Evolutionary conservation across 2,329 filamentous ascomycete species (phyloP).

Genomic region (Paraconiothyrium sp.): DNA sequence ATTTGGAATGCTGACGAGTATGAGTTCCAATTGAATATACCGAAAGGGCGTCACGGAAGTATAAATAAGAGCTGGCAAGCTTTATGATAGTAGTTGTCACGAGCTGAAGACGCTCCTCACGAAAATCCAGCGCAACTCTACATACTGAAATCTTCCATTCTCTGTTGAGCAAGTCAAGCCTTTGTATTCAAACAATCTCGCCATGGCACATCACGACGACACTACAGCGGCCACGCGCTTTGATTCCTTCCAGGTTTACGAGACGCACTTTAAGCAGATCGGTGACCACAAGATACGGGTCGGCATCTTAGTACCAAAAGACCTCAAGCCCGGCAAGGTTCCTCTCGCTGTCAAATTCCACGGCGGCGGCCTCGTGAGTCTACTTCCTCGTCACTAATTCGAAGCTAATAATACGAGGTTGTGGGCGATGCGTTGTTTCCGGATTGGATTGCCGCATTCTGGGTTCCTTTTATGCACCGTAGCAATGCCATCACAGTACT

Average conservation of each 20-base stretch:
- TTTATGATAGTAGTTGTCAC: not conserved
- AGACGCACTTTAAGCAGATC: conserved; percentile 54
- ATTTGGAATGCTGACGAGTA: not conserved
- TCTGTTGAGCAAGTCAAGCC: not conserved
- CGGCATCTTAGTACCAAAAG: conserved; percentile 53
- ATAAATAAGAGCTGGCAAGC: not conserved
- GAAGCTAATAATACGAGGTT: conserved; percentile 23
- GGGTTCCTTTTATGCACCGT: conserved; percentile 51
- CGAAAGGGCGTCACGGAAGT: not conserved
- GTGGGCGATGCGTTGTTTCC: conserved; percentile 39
- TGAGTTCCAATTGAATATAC: not conserved
- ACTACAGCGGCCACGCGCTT: conserved; percentile 43
- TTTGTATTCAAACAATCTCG: not conserved
- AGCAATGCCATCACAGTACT: conserved; percentile 57
- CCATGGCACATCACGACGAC: conserved; percentile 16
- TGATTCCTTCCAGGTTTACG: conserved; percentile 51
- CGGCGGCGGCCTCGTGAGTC: conserved; percentile 55
- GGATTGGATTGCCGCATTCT: conserved; percentile 41
- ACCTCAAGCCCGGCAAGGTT: conserved; percentile 43
- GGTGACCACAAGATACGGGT: conserved; percentile 48
- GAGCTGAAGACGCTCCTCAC: not conserved
- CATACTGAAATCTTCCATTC: not conserved
- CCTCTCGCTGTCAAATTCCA: conserved; percentile 57
- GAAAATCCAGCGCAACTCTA: not conserved
- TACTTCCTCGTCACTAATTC: too few relatives aligned